A percentile compares a stretch with the other conserved stretches of the same genome.
Evolutionary conservation across 2,329 filamentous ascomycete genomes (phyloP).

Genomic region (Pseudogymnoascus sp.): DNA sequence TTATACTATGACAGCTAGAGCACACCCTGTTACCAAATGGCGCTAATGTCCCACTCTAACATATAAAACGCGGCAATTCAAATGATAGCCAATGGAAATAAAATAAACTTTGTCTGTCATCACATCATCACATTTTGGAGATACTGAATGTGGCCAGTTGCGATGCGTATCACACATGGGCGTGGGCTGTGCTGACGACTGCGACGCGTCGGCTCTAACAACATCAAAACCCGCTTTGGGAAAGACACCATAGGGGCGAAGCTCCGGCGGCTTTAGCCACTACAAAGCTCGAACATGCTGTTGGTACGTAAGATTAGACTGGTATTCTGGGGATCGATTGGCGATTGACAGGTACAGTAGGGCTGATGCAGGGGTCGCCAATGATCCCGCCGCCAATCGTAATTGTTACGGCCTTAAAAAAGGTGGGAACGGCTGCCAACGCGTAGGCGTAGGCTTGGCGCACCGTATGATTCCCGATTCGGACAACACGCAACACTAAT

Average conservation of each 20-base stretch:
- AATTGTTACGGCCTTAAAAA: background rate
- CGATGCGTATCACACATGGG: background rate
- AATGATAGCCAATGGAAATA: background rate
- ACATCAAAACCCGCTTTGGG: background rate
- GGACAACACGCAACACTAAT: background rate
- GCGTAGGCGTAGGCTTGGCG: background rate
- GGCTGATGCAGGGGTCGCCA: background rate
- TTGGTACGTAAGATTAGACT: background rate
- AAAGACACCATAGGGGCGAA: conserved; percentile 3
- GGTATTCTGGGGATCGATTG: background rate
- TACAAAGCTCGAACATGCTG: background rate
- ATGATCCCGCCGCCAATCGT: background rate
- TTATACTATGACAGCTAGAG: background rate
- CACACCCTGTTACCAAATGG: background rate
- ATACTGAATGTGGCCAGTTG: background rate
- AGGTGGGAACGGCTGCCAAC: background rate
- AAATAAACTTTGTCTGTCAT: background rate
- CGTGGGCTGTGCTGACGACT: too few relatives aligned
- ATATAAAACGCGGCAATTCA: background rate
- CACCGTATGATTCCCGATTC: background rate
- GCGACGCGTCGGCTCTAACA: background rate
- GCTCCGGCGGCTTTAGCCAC: background rate
- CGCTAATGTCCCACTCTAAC: background rate
- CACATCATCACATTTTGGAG: background rate
- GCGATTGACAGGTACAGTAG: background rate